Conservation (phyloP, 2,329 filamentous ascomycete species). For the Cladorrhinum sp. region DNA sequence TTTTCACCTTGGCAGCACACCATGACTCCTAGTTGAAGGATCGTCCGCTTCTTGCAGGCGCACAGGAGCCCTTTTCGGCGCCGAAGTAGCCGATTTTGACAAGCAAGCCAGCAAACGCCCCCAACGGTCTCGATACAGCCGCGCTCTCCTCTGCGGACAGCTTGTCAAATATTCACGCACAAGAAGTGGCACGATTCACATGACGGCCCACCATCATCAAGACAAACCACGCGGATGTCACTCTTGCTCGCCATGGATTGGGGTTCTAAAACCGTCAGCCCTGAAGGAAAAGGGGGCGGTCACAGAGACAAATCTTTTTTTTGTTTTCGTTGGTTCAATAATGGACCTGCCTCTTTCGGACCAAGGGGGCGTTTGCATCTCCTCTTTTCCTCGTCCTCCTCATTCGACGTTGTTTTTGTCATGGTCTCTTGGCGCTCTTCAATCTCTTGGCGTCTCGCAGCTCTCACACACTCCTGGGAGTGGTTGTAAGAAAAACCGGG, state of each 20-base stretch:
- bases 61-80: neutral
- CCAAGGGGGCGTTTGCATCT: neutral
- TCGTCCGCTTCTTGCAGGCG: neutral
- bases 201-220: neutral
- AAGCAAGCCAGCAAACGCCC: neutral
- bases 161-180: too few species aligned
- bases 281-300: neutral
- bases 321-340: neutral
- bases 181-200: neutral
- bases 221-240: neutral
- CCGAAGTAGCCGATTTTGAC: neutral
- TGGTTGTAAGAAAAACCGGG: constrained; percentile 6
- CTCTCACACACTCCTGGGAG: neutral
- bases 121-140: neutral
- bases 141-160: neutral
- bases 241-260: neutral
- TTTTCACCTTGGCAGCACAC: neutral
- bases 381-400: neutral
- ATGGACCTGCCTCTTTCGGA: neutral
- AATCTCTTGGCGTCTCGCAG: neutral
- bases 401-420: neutral
- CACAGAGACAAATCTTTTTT: neutral
- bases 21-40: neutral
- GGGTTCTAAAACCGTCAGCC: neutral
- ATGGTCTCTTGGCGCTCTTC: neutral